These are phyloP conservation scores for Hypomyces perniciosus DNA, from an alignment of 2,329 filamentous ascomycete genomes.

Conservation along the genomic window DNA sequence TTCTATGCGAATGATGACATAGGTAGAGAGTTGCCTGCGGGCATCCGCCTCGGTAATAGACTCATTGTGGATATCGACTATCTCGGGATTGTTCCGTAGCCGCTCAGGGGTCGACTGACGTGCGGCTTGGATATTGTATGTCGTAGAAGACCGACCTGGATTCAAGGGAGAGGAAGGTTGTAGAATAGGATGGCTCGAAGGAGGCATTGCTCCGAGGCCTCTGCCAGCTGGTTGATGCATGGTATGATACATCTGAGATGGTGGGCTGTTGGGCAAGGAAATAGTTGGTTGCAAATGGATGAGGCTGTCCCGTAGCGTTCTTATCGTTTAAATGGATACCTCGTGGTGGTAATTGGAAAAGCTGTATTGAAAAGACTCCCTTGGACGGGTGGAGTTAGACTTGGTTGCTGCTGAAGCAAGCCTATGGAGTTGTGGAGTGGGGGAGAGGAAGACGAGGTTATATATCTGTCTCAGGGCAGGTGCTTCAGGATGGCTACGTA, in stretches of 20 bases:
- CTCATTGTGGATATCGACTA: conserved; percentile 33
- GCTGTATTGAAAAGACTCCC: neutral
- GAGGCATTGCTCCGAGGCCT: neutral
- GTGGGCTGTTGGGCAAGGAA: neutral
- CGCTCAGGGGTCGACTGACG: neutral
- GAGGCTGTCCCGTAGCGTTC: neutral
- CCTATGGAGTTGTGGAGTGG: neutral
- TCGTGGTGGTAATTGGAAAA: neutral
- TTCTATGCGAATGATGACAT: conserved; percentile 37
- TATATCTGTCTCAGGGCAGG: neutral
- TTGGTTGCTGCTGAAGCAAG: no score
- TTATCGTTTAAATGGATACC: neutral
- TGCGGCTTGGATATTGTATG: neutral
- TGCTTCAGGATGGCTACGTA: no score
- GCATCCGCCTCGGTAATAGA: conserved; percentile 33
- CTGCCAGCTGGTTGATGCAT: neutral
- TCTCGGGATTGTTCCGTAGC: conserved; percentile 10
- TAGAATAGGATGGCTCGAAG: neutral
- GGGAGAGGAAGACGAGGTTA: neutral
- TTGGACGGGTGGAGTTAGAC: no score
- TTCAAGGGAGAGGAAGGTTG: neutral
- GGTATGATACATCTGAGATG: neutral
- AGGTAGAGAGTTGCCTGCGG: conserved; percentile 34
- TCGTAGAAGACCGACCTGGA: neutral
- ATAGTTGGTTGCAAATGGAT: neutral